Conservation (phyloP, 2,329 filamentous ascomycete genomes). For the Pseudonectria foliicola region DNA sequence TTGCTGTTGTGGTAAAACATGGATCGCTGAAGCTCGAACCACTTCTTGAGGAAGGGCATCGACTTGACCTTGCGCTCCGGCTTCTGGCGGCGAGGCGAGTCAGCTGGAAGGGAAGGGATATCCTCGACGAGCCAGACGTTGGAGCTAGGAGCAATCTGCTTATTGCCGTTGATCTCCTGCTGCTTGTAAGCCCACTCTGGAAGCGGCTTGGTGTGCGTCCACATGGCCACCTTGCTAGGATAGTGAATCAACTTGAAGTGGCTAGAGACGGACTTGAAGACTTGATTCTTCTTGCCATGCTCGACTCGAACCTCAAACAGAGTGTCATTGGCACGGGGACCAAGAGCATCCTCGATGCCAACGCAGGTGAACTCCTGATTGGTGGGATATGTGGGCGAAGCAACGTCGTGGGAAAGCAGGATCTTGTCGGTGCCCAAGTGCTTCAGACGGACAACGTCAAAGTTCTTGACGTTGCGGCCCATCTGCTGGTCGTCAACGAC, state of each 20-base stretch:
- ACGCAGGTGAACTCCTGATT: conserved; percentile 98
- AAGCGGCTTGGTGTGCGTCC: conserved; percentile 92
- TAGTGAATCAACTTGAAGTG: conserved; percentile 96
- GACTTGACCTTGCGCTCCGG: conserved; percentile 72
- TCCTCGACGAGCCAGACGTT: conserved; percentile 95
- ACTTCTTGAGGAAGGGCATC: conserved; percentile 86
- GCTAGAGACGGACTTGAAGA: conserved; percentile 84
- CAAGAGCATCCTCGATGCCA: conserved; percentile 61
- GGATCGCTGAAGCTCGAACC: conserved; percentile 89
- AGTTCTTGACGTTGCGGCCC: conserved; percentile 66
- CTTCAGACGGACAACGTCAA: conserved; percentile 78
- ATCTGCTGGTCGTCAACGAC: conserved; percentile 48
- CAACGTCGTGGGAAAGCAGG: conserved; percentile 91
- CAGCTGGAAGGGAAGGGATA: conserved; percentile 68
- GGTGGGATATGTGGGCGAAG: conserved; percentile 90
- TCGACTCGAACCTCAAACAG: conserved; percentile 91
- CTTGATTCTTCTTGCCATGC: conserved; percentile 68
- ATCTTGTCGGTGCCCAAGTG: conserved; percentile 81
- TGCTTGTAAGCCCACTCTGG: conserved; percentile 97
- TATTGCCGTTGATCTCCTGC: conserved; percentile 99
- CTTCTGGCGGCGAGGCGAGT: conserved; percentile 67
- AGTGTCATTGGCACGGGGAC: conserved; percentile 75
- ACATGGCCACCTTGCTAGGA: conserved; percentile 96
- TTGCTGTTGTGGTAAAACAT: conserved; percentile 99
- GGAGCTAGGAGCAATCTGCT: conserved; percentile 80